These are phyloP conservation scores for Potentilla sterilis DNA, from an alignment of 306 rosid genomes.

Conservation along the genomic window DNA sequence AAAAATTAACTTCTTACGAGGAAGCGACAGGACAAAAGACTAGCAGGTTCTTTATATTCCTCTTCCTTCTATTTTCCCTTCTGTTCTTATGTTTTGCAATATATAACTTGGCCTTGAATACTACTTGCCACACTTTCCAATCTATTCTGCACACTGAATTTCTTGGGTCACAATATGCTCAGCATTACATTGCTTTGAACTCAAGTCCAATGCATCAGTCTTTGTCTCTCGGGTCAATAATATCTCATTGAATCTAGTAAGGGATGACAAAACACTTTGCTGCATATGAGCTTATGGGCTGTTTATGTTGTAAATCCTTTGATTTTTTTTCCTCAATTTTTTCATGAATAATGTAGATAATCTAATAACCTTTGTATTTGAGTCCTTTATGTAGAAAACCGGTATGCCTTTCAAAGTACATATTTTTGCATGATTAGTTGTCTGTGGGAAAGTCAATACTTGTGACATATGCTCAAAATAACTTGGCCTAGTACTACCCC, in stretches of 20 bases:
- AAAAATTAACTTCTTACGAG: conserved; percentile 34
- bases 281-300: background rate
- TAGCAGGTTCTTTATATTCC: conserved; percentile 44
- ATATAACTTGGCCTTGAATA: background rate
- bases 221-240: background rate
- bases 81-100: background rate
- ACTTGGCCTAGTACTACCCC: too few species aligned
- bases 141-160: background rate
- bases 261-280: background rate
- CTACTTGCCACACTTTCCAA: background rate
- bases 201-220: background rate
- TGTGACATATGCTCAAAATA: too few species aligned
- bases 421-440: background rate
- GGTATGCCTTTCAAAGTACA: background rate
- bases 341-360: background rate
- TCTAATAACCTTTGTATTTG: background rate
- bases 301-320: background rate
- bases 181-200: background rate
- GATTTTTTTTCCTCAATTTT: background rate
- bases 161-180: background rate
- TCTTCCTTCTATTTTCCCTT: background rate
- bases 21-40: conserved; percentile 38
- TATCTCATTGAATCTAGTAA: background rate
- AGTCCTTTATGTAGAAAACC: background rate
- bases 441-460: background rate